Conservation (phyloP, 106 monocot species). For the Dioscorea alata region DNA sequence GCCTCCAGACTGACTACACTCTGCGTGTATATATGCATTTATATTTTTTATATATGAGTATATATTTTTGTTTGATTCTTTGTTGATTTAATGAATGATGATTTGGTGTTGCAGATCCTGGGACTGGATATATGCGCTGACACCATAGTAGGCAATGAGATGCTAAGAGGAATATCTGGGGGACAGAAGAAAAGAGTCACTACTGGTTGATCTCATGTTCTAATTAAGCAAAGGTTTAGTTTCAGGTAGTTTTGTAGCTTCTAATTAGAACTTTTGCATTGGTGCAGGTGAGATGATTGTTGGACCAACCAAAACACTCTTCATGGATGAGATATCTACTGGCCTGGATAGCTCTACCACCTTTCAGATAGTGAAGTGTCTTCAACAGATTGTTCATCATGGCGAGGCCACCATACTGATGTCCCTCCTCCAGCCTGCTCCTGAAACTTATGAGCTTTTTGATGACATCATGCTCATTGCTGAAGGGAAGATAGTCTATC, state of each 20-base stretch:
- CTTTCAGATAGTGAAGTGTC: background rate
- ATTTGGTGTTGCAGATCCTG: conserved; percentile 34
- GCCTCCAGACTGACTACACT: background rate
- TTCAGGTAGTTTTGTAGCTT: background rate
- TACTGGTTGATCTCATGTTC: conserved; percentile 24
- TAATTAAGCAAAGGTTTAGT: background rate
- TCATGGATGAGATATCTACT: conserved; percentile 1
- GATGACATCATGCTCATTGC: background rate
- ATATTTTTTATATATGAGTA: no score
- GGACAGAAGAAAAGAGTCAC: conserved; percentile 66
- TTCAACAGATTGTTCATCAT: background rate
- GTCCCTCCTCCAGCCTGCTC: background rate
- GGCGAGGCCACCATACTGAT: background rate
- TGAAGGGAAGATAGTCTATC: background rate
- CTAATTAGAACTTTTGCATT: background rate
- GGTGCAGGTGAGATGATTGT: background rate
- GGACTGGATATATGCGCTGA: conserved; percentile 59
- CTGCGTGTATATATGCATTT: background rate
- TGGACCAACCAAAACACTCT: background rate
- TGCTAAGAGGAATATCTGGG: conserved; percentile 56
- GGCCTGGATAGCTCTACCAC: background rate
- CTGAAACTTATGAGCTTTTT: background rate
- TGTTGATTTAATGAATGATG: background rate
- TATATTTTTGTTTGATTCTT: background rate
- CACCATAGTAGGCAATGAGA: conserved; percentile 48